Evolutionary conservation across 2,329 filamentous ascomycete species (phyloP).

Genomic region (Gnomoniopsis sp.): DNA sequence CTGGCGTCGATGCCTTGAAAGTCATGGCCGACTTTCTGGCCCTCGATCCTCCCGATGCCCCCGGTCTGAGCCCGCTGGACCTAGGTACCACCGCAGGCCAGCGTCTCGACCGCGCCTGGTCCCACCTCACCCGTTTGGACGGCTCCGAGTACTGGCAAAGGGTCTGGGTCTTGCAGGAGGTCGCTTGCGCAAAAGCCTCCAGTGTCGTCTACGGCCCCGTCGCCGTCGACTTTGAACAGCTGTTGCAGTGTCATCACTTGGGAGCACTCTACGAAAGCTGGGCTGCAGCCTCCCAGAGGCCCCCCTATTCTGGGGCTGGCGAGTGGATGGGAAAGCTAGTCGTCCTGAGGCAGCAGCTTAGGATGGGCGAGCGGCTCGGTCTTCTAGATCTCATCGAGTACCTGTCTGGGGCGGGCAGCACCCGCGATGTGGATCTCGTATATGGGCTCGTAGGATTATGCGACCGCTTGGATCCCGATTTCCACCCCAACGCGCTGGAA

Average conservation of each 20-base stretch:
- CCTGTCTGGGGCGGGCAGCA: background rate
- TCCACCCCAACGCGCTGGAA: background rate
- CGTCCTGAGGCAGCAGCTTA: background rate
- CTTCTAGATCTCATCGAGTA: background rate
- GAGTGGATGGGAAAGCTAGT: background rate
- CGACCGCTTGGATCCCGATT: constrained; percentile 1
- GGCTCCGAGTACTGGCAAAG: background rate
- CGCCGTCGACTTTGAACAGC: background rate
- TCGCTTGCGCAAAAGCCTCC: background rate
- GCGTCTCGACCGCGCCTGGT: background rate
- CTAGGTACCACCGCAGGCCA: background rate
- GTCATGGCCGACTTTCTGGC: background rate
- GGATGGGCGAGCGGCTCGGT: background rate
- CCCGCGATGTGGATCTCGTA: background rate
- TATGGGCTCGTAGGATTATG: constrained; percentile 2
- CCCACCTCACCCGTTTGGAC: background rate
- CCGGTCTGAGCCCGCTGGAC: no score
- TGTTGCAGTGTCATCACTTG: background rate
- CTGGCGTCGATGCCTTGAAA: background rate
- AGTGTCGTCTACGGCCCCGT: constrained; percentile 1
- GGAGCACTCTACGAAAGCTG: background rate
- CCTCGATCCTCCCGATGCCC: background rate
- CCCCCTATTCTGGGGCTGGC: background rate
- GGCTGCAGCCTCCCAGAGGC: background rate
- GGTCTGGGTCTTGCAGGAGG: constrained; percentile 5